Percentiles rank a stretch among this genome's conserved stretches.
These are phyloP conservation scores for Triglochin maritima DNA, from an alignment of 106 monocot species.

Conservation along the genomic window DNA sequence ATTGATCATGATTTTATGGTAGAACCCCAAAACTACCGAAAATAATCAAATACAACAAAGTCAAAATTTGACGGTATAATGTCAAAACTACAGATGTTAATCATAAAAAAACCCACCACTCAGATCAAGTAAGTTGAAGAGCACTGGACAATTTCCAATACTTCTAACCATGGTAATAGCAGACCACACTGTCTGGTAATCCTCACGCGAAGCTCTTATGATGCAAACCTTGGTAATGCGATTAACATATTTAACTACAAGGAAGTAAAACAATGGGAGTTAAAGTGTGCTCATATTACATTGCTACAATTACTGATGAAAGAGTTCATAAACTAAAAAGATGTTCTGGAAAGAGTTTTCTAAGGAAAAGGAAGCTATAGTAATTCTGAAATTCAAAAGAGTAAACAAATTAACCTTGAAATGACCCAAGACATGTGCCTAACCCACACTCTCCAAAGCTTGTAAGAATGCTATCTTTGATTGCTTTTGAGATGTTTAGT, in stretches of 20 bases:
- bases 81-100: neutral
- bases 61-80: neutral
- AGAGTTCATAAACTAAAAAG: no score
- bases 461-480: constrained; percentile 65
- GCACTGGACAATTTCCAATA: constrained; percentile 53
- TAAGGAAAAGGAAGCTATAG: no score
- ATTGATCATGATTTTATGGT: no score
- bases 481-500: constrained; percentile 54
- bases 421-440: constrained; percentile 59
- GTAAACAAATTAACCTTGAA: constrained; percentile 41
- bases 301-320: neutral
- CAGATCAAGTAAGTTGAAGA: constrained; percentile 43
- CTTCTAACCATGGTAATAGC: constrained; percentile 78
- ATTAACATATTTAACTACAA: constrained; percentile 84
- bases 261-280: neutral
- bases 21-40: no score
- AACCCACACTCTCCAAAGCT: constrained; percentile 90
- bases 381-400: neutral
- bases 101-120: constrained; percentile 25
- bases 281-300: neutral
- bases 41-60: no score
- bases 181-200: constrained; percentile 74
- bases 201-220: constrained; percentile 55
- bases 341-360: no score
- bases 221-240: constrained; percentile 60